phyloP scores from a whole-genome alignment of 139 green algal species.

The Coelastrella sp. region DNA sequence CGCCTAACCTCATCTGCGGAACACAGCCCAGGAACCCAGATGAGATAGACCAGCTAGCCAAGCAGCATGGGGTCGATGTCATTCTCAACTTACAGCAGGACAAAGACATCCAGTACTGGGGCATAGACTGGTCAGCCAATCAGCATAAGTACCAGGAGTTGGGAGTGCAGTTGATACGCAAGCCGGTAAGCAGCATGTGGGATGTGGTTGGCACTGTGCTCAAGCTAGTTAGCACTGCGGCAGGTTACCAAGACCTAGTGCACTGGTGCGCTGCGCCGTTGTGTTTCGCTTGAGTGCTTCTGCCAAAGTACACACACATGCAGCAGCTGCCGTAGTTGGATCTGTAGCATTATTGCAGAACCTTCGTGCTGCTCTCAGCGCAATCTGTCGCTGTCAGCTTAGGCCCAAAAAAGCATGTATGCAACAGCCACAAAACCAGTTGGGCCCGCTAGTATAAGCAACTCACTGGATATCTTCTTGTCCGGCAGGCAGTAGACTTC shows the following conservation, averaged over 20 bases:
- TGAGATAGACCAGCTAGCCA: conserved; percentile 62
- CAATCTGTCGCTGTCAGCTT: too few relatives aligned
- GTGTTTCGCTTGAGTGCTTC: too few relatives aligned
- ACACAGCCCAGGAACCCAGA: conserved; percentile 61
- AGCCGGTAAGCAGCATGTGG: conserved; percentile 55
- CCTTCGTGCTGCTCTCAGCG: background rate
- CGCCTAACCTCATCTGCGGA: conserved; percentile 61
- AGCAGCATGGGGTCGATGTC: conserved; percentile 41
- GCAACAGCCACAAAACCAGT: too few relatives aligned
- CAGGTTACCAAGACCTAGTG: too few relatives aligned
- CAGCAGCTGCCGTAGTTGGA: background rate
- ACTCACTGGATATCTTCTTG: background rate
- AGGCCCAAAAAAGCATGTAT: too few relatives aligned
- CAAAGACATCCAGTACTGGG: conserved; percentile 79
- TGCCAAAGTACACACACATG: background rate
- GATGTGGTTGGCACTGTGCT: too few relatives aligned
- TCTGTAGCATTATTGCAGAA: background rate
- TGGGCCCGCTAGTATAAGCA: too few relatives aligned
- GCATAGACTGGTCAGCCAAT: conserved; percentile 49
- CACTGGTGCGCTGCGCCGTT: too few relatives aligned
- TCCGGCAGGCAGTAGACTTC: conserved; percentile 77
- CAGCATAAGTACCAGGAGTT: conserved; percentile 48
- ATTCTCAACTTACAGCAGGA: conserved; percentile 75
- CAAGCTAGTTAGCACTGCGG: too few relatives aligned
- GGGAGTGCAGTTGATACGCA: conserved; percentile 66